These are phyloP conservation scores for Aspergillus incahuasiensis DNA, from an alignment of 495 filamentous ascomycete genomes.

Conservation along the genomic window DNA sequence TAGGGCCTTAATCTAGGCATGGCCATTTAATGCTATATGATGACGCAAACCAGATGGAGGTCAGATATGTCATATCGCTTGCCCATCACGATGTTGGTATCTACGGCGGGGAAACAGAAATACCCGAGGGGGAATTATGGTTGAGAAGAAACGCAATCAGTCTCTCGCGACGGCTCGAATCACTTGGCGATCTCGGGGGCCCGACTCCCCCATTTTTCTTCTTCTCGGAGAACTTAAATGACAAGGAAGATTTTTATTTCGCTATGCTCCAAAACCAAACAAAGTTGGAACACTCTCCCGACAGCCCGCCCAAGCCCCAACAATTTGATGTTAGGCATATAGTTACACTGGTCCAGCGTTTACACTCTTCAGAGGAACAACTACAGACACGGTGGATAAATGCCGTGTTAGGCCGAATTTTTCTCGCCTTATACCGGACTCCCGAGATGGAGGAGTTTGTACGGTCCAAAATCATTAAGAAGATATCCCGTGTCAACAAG, in stretches of 20 bases:
- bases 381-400: slow-evolving; percentile 93
- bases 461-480: slow-evolving; percentile 85
- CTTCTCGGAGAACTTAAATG: slow-evolving; percentile 89
- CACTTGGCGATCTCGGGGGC: slow-evolving; percentile 53
- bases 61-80: slow-evolving; percentile 89
- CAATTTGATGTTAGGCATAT: slow-evolving; percentile 81
- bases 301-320: slow-evolving; percentile 64
- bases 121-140: slow-evolving; percentile 88
- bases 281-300: slow-evolving; percentile 50
- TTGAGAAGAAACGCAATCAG: slow-evolving; percentile 94
- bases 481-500: slow-evolving; percentile 89
- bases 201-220: slow-evolving; percentile 79
- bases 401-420: slow-evolving; percentile 80
- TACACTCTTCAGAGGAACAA: slow-evolving; percentile 91
- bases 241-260: slow-evolving; percentile 98
- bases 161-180: slow-evolving; percentile 64
- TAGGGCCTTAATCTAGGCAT: slow-evolving; percentile 58
- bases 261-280: slow-evolving; percentile 83
- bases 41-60: slow-evolving; percentile 80
- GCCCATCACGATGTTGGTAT: slow-evolving; percentile 82
- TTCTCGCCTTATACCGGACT: slow-evolving; percentile 83
- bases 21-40: slow-evolving; percentile 98
- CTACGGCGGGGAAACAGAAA: slow-evolving; percentile 73
- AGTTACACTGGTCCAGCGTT: slow-evolving; percentile 75
- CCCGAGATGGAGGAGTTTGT: slow-evolving; percentile 73